These are phyloP conservation scores for Cercospora sp. DNA, from an alignment of 2,329 filamentous ascomycete genomes.

Conservation along the genomic window DNA sequence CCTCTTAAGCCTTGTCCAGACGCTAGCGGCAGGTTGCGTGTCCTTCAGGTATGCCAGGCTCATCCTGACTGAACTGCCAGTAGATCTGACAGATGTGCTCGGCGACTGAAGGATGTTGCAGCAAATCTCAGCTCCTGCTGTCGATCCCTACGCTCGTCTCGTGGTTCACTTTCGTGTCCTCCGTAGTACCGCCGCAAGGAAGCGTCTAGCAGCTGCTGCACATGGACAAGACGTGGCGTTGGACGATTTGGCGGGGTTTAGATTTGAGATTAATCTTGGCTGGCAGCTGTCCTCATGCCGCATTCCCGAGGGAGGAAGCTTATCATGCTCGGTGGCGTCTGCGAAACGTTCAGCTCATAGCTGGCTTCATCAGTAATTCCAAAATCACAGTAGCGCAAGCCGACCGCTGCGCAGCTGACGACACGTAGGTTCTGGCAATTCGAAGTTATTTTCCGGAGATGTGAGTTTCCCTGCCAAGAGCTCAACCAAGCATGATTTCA, in stretches of 20 bases:
- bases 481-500: neutral
- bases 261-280: conserved; percentile 16
- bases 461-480: neutral
- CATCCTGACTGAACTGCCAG: neutral
- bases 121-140: neutral
- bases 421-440: neutral
- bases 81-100: neutral
- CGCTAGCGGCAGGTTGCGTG: neutral
- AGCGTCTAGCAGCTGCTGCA: neutral
- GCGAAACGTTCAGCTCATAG: neutral
- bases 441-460: neutral
- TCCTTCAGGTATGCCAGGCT: neutral
- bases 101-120: neutral
- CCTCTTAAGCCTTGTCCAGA: neutral
- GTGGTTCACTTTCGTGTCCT: neutral
- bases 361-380: neutral
- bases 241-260: conserved; percentile 8
- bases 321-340: neutral
- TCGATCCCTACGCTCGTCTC: neutral
- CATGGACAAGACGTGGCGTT: conserved; percentile 13
- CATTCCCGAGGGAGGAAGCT: neutral
- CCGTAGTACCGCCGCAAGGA: neutral
- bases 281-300: neutral
- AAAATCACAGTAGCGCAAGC: neutral
- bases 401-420: neutral